A percentile compares a stretch with the other conserved stretches of the same genome.
Conservation (phyloP, 768 basidiomycete species). For the Suillus plorans region DNA sequence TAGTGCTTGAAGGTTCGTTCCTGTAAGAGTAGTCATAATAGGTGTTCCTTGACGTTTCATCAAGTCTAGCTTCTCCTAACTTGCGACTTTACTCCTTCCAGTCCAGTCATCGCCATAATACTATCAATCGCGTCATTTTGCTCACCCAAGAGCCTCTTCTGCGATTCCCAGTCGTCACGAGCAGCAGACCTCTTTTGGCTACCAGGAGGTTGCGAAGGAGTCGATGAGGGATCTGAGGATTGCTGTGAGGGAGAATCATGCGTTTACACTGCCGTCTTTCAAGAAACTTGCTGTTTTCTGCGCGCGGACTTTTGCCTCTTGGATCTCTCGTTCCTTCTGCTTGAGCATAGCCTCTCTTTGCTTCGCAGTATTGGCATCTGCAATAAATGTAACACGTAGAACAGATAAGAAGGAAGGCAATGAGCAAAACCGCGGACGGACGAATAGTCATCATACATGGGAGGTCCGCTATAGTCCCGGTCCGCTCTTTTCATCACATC, state of each 20-base stretch:
- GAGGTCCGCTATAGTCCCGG: too few species aligned
- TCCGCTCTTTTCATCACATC: too few species aligned
- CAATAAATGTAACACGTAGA: background rate
- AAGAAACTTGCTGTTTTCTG: background rate
- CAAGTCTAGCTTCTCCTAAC: slow-evolving; percentile 51
- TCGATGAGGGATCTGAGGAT: background rate
- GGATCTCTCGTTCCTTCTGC: slow-evolving; percentile 44
- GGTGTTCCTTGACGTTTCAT: slow-evolving; percentile 45
- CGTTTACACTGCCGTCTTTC: background rate
- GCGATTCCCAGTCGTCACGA: slow-evolving; percentile 45
- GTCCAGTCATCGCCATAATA: slow-evolving; percentile 60
- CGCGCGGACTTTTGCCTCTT: slow-evolving; percentile 18
- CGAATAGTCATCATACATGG: too few species aligned
- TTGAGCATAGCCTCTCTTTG: slow-evolving; percentile 34
- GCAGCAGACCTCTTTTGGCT: background rate
- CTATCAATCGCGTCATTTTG: slow-evolving; percentile 48
- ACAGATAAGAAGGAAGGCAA: too few species aligned
- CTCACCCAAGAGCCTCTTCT: slow-evolving; percentile 51
- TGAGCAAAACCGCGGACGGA: too few species aligned
- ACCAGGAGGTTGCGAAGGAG: background rate
- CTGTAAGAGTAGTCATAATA: too few species aligned
- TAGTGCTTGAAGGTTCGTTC: too few species aligned
- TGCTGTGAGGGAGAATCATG: background rate
- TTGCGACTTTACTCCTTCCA: slow-evolving; percentile 56
- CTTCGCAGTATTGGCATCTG: slow-evolving; percentile 33